phyloP scores from a whole-genome alignment of 2,329 filamentous ascomycete genomes.

The Botrytis byssoidea region DNA sequence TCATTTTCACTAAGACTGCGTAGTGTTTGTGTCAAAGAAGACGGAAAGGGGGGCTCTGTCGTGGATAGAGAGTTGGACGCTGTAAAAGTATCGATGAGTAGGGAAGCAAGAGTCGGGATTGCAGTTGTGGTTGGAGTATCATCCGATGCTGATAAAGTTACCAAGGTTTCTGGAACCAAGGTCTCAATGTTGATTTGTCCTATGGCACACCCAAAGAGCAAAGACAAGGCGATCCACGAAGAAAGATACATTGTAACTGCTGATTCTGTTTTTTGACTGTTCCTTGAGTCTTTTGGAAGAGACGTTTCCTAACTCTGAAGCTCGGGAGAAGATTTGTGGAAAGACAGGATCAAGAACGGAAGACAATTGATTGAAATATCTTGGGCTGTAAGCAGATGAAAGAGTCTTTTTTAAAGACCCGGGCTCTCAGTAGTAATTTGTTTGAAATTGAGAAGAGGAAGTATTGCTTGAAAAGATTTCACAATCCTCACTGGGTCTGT shows the following conservation, averaged over 20 bases:
- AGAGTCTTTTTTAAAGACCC: not conserved
- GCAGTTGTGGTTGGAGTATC: not conserved
- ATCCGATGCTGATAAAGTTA: not conserved
- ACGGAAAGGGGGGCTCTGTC: not conserved
- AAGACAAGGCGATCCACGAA: not conserved
- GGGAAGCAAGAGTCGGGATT: too few relatives aligned
- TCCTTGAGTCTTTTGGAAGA: not conserved
- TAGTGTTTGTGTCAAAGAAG: not conserved
- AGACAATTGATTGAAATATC: not conserved
- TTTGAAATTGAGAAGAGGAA: not conserved
- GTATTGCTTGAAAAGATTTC: not conserved
- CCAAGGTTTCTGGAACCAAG: not conserved
- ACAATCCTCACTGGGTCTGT: too few relatives aligned
- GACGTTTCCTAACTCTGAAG: not conserved
- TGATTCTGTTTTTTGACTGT: not conserved
- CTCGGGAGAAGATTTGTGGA: too few relatives aligned
- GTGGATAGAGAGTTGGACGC: not conserved
- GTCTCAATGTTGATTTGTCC: not conserved
- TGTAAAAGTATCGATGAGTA: not conserved
- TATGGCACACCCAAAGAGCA: not conserved
- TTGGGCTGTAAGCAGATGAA: not conserved
- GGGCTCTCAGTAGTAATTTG: accelerated
- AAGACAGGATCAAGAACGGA: not conserved
- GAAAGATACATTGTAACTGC: not conserved
- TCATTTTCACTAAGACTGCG: not conserved